phyloP scores from a whole-genome alignment of 2,329 filamentous ascomycete genomes.

The Didymella glomerata region DNA sequence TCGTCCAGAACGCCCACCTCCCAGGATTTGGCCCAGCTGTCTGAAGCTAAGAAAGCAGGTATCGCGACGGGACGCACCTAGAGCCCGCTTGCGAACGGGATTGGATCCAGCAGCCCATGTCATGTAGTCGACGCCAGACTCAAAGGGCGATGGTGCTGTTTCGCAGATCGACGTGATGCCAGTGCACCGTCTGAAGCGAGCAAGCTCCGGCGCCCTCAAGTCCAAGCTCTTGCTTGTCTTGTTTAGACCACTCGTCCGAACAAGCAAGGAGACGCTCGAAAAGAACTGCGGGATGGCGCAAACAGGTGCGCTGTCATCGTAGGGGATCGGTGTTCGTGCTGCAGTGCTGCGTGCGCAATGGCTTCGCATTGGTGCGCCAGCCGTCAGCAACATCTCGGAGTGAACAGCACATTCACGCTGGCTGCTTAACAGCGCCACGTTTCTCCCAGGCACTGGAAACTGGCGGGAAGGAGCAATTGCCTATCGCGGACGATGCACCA shows the following conservation, averaged over 20 bases:
- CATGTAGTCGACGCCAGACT: slow-evolving; percentile 26
- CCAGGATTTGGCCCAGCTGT: slow-evolving; percentile 13
- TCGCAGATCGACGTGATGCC: slow-evolving; percentile 42
- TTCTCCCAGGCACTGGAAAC: slow-evolving; percentile 12
- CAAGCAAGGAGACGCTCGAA: slow-evolving; percentile 17
- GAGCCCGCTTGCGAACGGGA: slow-evolving; percentile 33
- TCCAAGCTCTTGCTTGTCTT: slow-evolving; percentile 31
- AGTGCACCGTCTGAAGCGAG: slow-evolving; percentile 36
- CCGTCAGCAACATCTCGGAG: slow-evolving; percentile 13
- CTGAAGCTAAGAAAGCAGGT: slow-evolving; percentile 30
- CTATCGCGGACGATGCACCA: slow-evolving; percentile 27
- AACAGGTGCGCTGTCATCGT: slow-evolving; percentile 20
- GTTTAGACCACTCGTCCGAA: slow-evolving; percentile 30
- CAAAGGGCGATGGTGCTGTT: slow-evolving; percentile 26
- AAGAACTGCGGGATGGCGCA: slow-evolving; percentile 18
- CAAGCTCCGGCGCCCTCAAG: slow-evolving; percentile 12
- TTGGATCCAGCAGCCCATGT: slow-evolving; percentile 19
- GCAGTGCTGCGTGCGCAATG: slow-evolving; percentile 1
- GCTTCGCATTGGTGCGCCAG: slow-evolving; percentile 13
- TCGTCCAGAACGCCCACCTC: slow-evolving; percentile 20
- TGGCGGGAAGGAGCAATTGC: slow-evolving; percentile 27
- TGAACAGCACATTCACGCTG: slow-evolving; percentile 19
- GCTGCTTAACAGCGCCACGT: slow-evolving; percentile 23
- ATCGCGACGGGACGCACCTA: slow-evolving; percentile 42
- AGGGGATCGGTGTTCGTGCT: slow-evolving; percentile 5